Evolutionary conservation across 2,329 filamentous ascomycete genomes (phyloP).

Genomic region (Hymenoscyphus fructigenus): DNA sequence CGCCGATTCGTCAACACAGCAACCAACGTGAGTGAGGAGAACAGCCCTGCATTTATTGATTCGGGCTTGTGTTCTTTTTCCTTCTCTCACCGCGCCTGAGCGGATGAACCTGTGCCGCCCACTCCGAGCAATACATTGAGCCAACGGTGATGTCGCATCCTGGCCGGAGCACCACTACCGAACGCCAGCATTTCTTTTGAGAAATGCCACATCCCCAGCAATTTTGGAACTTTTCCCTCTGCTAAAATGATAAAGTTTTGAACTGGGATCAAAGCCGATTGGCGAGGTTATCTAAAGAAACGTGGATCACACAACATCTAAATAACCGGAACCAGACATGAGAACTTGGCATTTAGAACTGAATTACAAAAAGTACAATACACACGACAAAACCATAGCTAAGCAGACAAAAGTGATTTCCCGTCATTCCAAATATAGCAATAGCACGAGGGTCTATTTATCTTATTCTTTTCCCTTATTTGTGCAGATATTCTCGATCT

Average conservation of each 20-base stretch:
- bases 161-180: slow-evolving; percentile 2
- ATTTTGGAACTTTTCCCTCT: not conserved
- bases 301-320: slow-evolving; percentile 2
- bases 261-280: slow-evolving; percentile 8
- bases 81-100: not conserved
- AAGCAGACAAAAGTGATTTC: not conserved
- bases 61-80: slow-evolving; percentile 2
- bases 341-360: slow-evolving; percentile 2
- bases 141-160: not conserved
- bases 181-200: not conserved
- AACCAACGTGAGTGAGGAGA: not conserved
- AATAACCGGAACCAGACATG: slow-evolving; percentile 6
- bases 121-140: slow-evolving; percentile 5
- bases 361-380: not conserved
- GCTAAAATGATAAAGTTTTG: not conserved
- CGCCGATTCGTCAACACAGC: slow-evolving; percentile 9
- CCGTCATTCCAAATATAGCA: not conserved
- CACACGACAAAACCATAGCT: not conserved
- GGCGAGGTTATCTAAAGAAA: slow-evolving; percentile 4
- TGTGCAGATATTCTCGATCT: not conserved
- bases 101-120: slow-evolving; percentile 10
- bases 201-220: not conserved
- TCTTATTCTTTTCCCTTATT: not conserved
- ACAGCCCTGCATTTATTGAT: slow-evolving; percentile 5
- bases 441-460: not conserved